phyloP scores from a whole-genome alignment of 2,329 filamentous ascomycete species.

The Amesomyces nigricolor region DNA sequence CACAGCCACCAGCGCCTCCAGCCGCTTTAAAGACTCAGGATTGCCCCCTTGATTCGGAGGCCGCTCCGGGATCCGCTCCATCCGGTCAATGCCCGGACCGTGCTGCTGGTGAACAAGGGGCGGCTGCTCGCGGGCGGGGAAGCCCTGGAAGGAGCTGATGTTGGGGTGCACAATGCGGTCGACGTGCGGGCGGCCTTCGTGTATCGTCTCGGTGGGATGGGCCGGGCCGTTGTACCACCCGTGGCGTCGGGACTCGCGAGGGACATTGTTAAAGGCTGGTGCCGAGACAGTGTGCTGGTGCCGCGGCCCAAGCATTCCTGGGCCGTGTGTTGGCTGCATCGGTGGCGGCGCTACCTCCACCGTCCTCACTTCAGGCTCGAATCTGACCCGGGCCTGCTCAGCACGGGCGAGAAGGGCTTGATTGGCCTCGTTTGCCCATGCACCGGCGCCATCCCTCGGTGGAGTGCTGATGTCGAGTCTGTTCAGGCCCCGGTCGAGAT shows the following conservation, averaged over 20 bases:
- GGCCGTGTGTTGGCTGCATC: conserved; percentile 7
- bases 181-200: conserved; percentile 39
- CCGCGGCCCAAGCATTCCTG: conserved; percentile 21
- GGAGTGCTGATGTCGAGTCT: conserved; percentile 58
- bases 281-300: conserved; percentile 58
- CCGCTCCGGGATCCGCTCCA: conserved; percentile 24
- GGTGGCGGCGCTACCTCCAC: conserved; percentile 23
- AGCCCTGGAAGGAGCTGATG: conserved; percentile 46
- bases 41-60: conserved; percentile 29
- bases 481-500: conserved; percentile 60
- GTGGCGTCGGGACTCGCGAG: conserved; percentile 59
- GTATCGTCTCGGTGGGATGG: conserved; percentile 32
- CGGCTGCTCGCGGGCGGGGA: conserved; percentile 38
- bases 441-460: conserved; percentile 46
- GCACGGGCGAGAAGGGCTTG: conserved; percentile 50
- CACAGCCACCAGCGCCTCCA: conserved; percentile 60
- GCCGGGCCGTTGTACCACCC: conserved; percentile 64
- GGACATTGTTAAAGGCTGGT: conserved; percentile 46
- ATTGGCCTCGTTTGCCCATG: conserved; percentile 53
- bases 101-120: conserved; percentile 27
- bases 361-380: conserved; percentile 44
- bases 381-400: conserved; percentile 51
- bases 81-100: conserved; percentile 17
- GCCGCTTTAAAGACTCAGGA: conserved; percentile 45
- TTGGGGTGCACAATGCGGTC: conserved; percentile 56